Evolutionary conservation across 2,329 filamentous ascomycete genomes (phyloP).

Genomic region (Davidsoniella virescens): DNA sequence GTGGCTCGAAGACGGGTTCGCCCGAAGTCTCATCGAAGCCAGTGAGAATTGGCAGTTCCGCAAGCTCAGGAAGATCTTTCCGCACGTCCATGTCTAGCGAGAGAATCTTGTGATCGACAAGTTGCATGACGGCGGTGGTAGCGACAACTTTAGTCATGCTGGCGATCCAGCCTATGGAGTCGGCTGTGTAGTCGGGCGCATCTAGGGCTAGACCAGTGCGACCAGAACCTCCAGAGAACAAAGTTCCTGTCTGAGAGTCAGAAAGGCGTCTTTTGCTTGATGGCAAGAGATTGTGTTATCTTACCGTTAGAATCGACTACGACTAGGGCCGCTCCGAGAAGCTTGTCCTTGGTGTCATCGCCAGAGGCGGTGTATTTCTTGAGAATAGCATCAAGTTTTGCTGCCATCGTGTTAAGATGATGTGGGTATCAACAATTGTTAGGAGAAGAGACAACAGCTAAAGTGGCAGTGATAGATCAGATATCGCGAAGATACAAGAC

Average conservation of each 20-base stretch:
- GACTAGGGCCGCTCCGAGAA: slow-evolving; percentile 23
- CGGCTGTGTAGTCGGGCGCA: slow-evolving; percentile 19
- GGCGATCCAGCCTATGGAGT: slow-evolving; percentile 24
- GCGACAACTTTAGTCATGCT: slow-evolving; percentile 30
- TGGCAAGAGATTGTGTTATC: not conserved
- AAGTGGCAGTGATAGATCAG: too few species aligned
- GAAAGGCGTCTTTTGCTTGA: not conserved
- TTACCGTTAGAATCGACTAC: slow-evolving; percentile 21
- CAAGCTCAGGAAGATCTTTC: slow-evolving; percentile 21
- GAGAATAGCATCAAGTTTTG: slow-evolving; percentile 18
- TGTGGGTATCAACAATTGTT: too few species aligned
- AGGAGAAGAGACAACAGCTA: too few species aligned
- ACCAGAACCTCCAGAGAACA: slow-evolving; percentile 24
- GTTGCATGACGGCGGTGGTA: slow-evolving; percentile 23
- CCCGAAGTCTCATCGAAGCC: slow-evolving; percentile 3
- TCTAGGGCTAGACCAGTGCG: slow-evolving; percentile 19
- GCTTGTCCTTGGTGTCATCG: slow-evolving; percentile 19
- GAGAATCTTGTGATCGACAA: slow-evolving; percentile 23
- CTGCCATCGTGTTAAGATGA: not conserved
- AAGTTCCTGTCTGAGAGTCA: slow-evolving; percentile 16
- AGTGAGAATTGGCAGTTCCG: slow-evolving; percentile 15
- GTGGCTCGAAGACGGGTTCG: slow-evolving; percentile 3
- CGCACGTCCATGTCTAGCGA: slow-evolving; percentile 24
- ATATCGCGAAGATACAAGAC: too few species aligned
- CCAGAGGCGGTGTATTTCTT: slow-evolving; percentile 18